phyloP scores from a whole-genome alignment of 139 green algal genomes.

The Chlamydomonas eustigma region DNA sequence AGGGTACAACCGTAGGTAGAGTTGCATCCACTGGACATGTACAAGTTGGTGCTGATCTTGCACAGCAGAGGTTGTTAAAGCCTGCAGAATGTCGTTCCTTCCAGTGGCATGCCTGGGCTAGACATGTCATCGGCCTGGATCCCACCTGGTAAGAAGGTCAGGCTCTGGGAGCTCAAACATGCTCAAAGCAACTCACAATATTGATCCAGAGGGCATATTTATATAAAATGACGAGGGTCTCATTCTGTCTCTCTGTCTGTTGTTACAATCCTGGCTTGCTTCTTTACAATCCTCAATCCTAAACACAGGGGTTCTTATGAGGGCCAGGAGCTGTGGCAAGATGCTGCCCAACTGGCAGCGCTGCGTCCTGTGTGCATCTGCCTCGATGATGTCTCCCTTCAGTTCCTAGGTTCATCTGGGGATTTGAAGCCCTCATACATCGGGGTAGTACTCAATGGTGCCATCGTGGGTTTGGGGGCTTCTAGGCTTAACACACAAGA shows the following conservation, averaged over 20 bases:
- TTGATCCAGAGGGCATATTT: no score
- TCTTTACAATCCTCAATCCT: not conserved
- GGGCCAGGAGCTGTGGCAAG: constrained; percentile 27
- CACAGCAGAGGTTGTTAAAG: not conserved
- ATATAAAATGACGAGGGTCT: no score
- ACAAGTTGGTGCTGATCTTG: no score
- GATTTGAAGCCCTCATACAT: constrained; percentile 34
- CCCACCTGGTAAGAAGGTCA: constrained; percentile 12
- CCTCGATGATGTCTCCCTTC: constrained; percentile 30
- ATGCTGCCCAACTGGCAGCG: constrained; percentile 40
- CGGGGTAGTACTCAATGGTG: constrained; percentile 56
- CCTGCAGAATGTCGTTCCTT: constrained; percentile 53
- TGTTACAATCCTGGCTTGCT: no score
- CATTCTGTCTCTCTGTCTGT: no score
- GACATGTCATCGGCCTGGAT: constrained; percentile 26
- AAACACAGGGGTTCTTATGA: constrained; percentile 27
- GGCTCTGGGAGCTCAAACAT: not conserved
- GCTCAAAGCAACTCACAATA: not conserved
- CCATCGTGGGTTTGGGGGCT: constrained; percentile 60
- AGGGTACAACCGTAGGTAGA: no score
- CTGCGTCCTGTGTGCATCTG: constrained; percentile 38
- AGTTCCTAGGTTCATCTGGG: constrained; percentile 34
- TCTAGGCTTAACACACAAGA: no score
- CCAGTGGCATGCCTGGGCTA: constrained; percentile 63
- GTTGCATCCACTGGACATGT: no score